Evolutionary conservation across 2,329 filamentous ascomycete species (phyloP).

Genomic region (Curvularia spicifera): DNA sequence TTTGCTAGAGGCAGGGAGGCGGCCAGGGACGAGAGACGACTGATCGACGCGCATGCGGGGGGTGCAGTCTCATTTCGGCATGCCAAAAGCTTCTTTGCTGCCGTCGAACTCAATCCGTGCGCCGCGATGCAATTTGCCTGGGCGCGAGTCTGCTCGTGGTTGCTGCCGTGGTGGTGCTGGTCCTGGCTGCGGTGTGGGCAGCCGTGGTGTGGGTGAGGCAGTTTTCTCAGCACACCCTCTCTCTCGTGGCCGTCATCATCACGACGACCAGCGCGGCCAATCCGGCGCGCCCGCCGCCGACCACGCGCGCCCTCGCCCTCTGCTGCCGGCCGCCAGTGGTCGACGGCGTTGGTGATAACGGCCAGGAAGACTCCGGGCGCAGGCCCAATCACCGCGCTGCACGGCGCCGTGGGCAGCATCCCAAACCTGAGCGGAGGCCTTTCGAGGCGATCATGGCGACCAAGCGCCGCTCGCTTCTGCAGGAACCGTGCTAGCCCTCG

Average conservation of each 20-base stretch:
- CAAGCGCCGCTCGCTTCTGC: constrained; percentile 23
- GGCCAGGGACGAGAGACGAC: constrained; percentile 5
- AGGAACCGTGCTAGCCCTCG: constrained; percentile 23
- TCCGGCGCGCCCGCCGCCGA: constrained; percentile 1
- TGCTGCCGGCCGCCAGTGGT: constrained; percentile 9
- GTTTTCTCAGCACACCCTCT: constrained; percentile 6
- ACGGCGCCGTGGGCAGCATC: not conserved
- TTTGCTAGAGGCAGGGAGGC: not conserved
- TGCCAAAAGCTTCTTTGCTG: constrained; percentile 21
- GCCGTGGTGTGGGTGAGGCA: not conserved
- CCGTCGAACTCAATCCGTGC: constrained; percentile 16
- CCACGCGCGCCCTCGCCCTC: constrained; percentile 7
- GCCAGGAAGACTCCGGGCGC: constrained; percentile 14
- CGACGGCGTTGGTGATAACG: constrained; percentile 15
- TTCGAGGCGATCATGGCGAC: constrained; percentile 23
- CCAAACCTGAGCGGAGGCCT: constrained; percentile 15
- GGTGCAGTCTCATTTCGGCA: constrained; percentile 15
- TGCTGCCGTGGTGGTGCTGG: not conserved
- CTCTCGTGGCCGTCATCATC: constrained; percentile 1
- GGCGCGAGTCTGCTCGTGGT: not conserved
- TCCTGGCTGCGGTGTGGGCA: not conserved
- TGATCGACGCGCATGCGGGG: constrained; percentile 20
- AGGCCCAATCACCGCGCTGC: constrained; percentile 17
- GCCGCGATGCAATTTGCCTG: constrained; percentile 3
- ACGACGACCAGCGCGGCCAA: not conserved